Base-by-base conservation (phyloP, 2,329 filamentous ascomycete species). In the Aspergillus sclerotialis region DNA sequence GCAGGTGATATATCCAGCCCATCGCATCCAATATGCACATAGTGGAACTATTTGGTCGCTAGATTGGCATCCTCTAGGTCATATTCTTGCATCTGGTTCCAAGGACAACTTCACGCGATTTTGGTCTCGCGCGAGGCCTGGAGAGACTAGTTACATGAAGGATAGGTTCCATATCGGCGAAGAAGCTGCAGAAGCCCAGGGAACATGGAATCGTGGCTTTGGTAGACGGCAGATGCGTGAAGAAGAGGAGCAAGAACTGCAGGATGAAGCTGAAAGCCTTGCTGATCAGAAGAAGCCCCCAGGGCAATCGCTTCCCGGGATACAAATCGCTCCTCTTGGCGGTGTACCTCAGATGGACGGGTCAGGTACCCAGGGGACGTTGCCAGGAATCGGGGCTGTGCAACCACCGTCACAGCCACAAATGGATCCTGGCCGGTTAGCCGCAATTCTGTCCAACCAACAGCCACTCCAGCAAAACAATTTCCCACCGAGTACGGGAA, bases 81-180 rank as follows among this genome's bases (percentile, higher is more conserved):
- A 98, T 55, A 90, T 98, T 43, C 75, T 98, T 6, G 89, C 89
- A 1, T 94, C 90, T 2, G 92, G 92, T 9, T 94, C 89, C 8
- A 96, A 98, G 60, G 92, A 98, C 60, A 82, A 92, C 26, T 89
- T 94, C 42, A 96, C 92, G 2, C 81, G 92, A 30, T 98, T 98
- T 68, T 98, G 92, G 92, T 88, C 89, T 3, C 81, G 92, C 27
- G 78, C 87, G 11, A 73, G 92, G 30, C 92, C 92, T 2, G 92
- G 92, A 31, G 90, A 95, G 47, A 76, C 73, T n/a, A 80, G 83
- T 34, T 83, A 84, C 49, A 76, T 86, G 63, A 88, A 89, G 53
- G 92, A 98, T 64, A 78, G 88, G 38, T 95, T 93, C 60, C 92
- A 98, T 56, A 92, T 96, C 43, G 92, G 92, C 31, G 89, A 95